These are phyloP conservation scores for Acacia confusa DNA, from an alignment of 306 rosid species.

Conservation along the genomic window DNA sequence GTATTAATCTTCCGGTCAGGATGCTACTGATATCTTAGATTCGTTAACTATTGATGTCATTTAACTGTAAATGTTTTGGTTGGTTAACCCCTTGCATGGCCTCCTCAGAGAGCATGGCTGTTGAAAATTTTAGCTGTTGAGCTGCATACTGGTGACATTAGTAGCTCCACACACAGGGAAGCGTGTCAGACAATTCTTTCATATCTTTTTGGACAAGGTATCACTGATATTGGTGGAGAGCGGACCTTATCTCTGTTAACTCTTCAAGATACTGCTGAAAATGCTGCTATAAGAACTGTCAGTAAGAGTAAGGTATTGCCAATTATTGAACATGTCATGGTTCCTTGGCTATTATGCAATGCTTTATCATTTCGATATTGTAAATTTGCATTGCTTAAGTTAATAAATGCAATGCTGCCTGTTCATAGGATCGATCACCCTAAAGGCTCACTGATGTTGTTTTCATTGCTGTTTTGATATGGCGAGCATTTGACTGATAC, in stretches of 20 bases:
- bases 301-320: conserved; percentile 80
- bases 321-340: conserved; percentile 15
- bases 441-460: neutral
- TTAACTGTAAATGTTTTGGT: conserved; percentile 10
- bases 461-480: conserved; percentile 5
- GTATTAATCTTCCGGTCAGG: neutral
- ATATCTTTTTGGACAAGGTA: conserved; percentile 68
- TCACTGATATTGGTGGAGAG: conserved; percentile 49
- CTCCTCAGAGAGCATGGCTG: conserved; percentile 88
- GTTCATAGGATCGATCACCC: neutral
- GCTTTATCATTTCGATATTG: conserved; percentile 20
- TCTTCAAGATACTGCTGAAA: conserved; percentile 48
- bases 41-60: neutral
- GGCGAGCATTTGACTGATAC: neutral
- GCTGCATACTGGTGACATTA: conserved; percentile 80
- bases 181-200: conserved; percentile 72
- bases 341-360: conserved; percentile 21
- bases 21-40: neutral
- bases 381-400: conserved; percentile 12
- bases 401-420: neutral
- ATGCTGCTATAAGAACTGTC: conserved; percentile 57
- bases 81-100: conserved; percentile 26
- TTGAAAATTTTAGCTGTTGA: conserved; percentile 81
- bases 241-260: conserved; percentile 33
- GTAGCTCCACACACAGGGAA: conserved; percentile 68